A percentile compares a stretch with the other conserved stretches of the same genome.
These are phyloP conservation scores for Singerocomus inundabilis DNA, from an alignment of 1,284 basidiomycete species.

Conservation along the genomic window DNA sequence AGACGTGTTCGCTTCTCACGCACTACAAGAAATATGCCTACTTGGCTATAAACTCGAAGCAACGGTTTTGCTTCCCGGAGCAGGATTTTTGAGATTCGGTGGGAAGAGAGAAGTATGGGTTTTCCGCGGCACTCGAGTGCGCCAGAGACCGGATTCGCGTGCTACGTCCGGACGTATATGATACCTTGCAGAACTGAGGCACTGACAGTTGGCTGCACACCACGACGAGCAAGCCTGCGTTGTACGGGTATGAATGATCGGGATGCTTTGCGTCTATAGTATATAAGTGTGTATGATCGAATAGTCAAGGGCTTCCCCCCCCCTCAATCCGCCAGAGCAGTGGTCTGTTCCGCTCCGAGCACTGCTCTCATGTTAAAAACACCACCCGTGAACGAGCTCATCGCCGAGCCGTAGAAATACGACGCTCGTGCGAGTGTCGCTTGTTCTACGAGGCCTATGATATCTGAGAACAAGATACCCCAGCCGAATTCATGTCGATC, in stretches of 20 bases:
- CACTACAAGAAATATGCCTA: conserved; percentile 41
- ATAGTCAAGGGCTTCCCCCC: not conserved
- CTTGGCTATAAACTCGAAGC: conserved; percentile 48
- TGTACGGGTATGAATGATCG: conserved; percentile 17
- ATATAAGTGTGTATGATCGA: not conserved
- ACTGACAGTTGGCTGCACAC: not conserved
- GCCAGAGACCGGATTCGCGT: conserved; percentile 34
- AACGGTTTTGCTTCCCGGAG: conserved; percentile 42
- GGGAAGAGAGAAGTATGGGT: conserved; percentile 50
- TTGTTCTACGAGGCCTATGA: conserved; percentile 42
- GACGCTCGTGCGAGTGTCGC: conserved; percentile 35
- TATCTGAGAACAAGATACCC: conserved; percentile 39
- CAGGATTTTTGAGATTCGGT: conserved; percentile 41
- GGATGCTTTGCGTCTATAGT: conserved; percentile 1
- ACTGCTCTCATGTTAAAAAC: conserved; percentile 38
- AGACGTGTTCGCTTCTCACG: conserved; percentile 41
- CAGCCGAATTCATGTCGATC: conserved; percentile 39
- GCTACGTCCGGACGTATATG: conserved; percentile 26
- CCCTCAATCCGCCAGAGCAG: conserved; percentile 29
- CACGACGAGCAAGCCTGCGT: not conserved
- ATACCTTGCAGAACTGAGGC: not conserved
- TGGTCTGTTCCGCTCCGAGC: conserved; percentile 26
- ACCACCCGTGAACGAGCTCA: conserved; percentile 41
- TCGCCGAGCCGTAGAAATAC: conserved; percentile 42
- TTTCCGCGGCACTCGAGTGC: conserved; percentile 36